phyloP scores from a whole-genome alignment of 345 rosid species.

The Bretschneidera sinensis region DNA sequence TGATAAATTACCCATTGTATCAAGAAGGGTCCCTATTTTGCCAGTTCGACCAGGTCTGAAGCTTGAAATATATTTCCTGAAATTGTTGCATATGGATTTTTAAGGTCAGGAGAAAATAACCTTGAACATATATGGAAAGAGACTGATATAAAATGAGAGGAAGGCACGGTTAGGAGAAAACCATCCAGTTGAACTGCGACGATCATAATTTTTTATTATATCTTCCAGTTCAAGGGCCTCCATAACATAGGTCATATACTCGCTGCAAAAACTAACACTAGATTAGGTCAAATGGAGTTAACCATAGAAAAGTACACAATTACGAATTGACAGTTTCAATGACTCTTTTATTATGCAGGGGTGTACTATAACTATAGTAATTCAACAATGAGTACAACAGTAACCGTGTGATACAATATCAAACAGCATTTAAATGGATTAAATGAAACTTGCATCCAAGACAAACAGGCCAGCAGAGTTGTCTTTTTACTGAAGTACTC shows the following conservation, averaged over 20 bases:
- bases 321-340: background rate
- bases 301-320: background rate
- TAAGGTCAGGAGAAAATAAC: slow-evolving; percentile 10
- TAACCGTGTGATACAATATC: too few species aligned
- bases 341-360: too few species aligned
- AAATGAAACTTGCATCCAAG: too few species aligned
- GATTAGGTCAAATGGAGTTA: background rate
- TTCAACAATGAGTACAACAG: too few species aligned
- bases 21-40: slow-evolving; percentile 57
- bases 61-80: slow-evolving; percentile 92
- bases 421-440: too few species aligned
- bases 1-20: slow-evolving; percentile 56
- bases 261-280: slow-evolving; percentile 39
- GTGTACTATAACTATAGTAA: too few species aligned
- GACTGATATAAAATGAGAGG: background rate
- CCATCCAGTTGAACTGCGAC: slow-evolving; percentile 89
- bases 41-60: slow-evolving; percentile 66
- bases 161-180: slow-evolving; percentile 30
- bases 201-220: slow-evolving; percentile 79
- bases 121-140: slow-evolving; percentile 6
- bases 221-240: slow-evolving; percentile 96
- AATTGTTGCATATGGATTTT: slow-evolving; percentile 15
- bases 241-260: slow-evolving; percentile 72
- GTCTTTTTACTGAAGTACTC: too few species aligned
- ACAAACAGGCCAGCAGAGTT: too few species aligned